Conservation (phyloP, 78 protist genomes). For the Dictyostelium intermedium region DNA sequence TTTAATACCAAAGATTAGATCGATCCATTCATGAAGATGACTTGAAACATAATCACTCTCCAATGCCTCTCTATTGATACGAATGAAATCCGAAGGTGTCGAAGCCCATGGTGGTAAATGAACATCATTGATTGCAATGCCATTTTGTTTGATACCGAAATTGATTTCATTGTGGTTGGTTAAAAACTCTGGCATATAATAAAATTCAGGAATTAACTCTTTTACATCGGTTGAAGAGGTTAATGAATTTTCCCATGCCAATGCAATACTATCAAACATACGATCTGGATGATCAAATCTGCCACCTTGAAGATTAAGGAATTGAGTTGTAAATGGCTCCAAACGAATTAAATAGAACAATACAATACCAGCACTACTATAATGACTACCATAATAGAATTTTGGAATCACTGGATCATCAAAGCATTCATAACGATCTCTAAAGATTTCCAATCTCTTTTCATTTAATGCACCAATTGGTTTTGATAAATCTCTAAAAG, state of each 20-base stretch:
- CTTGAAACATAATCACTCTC: constrained; percentile 93
- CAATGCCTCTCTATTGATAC: constrained; percentile 91
- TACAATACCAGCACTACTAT: constrained; percentile 85
- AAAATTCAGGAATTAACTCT: constrained; percentile 94
- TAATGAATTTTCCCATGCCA: constrained; percentile 84
- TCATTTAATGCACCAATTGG: constrained; percentile 91
- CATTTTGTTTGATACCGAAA: constrained; percentile 92
- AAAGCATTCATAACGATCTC: constrained; percentile 76
- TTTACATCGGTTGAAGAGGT: constrained; percentile 89
- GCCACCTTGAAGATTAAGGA: constrained; percentile 93
- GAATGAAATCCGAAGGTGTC: constrained; percentile 89
- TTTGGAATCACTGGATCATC: constrained; percentile 84
- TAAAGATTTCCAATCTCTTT: constrained; percentile 57
- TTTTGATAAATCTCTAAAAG: constrained; percentile 88
- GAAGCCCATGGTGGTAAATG: constrained; percentile 97
- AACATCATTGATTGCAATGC: constrained; percentile 84
- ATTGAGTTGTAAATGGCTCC: constrained; percentile 95
- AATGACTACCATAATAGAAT: constrained; percentile 90
- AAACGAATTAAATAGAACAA: constrained; percentile 92
- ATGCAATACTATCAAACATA: constrained; percentile 88
- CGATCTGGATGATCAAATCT: constrained; percentile 97
- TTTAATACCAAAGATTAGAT: constrained; percentile 95
- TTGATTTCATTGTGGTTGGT: constrained; percentile 82
- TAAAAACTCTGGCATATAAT: constrained; percentile 91
- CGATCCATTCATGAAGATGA: constrained; percentile 97